Percentiles rank a stretch among this genome's conserved stretches.
Evolutionary conservation across 768 basidiomycete species (phyloP).

Genomic region (Boletus pseudopeckii): DNA sequence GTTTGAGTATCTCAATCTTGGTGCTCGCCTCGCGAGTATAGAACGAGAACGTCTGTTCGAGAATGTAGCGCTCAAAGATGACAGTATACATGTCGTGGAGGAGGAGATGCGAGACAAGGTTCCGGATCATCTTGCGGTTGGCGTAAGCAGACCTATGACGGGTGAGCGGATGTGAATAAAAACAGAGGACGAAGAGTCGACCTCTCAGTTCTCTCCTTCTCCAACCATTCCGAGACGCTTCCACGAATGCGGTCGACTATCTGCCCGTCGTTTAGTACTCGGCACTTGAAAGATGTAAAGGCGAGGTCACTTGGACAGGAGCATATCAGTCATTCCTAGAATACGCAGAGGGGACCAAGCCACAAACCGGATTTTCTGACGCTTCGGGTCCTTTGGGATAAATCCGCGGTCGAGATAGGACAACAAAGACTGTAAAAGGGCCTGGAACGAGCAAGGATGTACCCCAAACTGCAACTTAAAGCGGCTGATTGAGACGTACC

Average conservation of each 20-base stretch:
- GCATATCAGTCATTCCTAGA: neutral
- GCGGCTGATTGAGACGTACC: constrained; percentile 39
- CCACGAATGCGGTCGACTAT: constrained; percentile 43
- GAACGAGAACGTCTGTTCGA: constrained; percentile 48
- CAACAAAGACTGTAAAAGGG: constrained; percentile 57
- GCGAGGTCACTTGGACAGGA: constrained; percentile 48
- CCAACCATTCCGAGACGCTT: constrained; percentile 50
- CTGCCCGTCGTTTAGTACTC: constrained; percentile 47
- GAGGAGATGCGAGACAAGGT: constrained; percentile 56
- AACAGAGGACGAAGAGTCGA: constrained; percentile 7
- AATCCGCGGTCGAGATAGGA: constrained; percentile 73
- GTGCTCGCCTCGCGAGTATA: constrained; percentile 51
- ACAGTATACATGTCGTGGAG: constrained; percentile 53
- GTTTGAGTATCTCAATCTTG: constrained; percentile 30
- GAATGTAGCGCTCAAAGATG: constrained; percentile 54
- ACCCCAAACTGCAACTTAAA: neutral
- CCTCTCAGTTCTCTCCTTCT: constrained; percentile 50
- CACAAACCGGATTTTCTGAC: constrained; percentile 45
- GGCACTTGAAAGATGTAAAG: constrained; percentile 47
- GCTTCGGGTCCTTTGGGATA: constrained; percentile 39
- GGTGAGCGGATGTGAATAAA: neutral
- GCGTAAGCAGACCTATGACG: constrained; percentile 36
- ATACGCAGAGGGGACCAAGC: neutral
- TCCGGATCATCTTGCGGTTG: constrained; percentile 40
- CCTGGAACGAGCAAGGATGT: constrained; percentile 33